These are phyloP conservation scores for Zygotorulaspora danielsina DNA, from an alignment of 805 yeast genomes.

Conservation along the genomic window DNA sequence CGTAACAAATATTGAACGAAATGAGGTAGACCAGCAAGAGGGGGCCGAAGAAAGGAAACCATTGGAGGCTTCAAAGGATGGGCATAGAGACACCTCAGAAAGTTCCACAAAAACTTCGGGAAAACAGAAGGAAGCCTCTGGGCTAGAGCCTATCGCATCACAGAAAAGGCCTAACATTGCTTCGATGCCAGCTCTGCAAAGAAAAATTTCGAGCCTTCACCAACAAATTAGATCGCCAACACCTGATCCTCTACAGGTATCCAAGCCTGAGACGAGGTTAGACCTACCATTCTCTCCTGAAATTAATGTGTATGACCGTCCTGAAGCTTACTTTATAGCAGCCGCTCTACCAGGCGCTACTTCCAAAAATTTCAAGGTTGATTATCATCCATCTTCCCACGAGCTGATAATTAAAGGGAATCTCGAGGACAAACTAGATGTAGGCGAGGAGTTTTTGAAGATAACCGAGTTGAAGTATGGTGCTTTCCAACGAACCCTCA, in stretches of 20 bases:
- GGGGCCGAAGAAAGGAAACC: constrained; percentile 6
- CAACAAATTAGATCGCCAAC: constrained; percentile 32
- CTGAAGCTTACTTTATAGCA: constrained; percentile 43
- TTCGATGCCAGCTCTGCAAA: constrained; percentile 6
- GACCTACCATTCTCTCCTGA: constrained; percentile 54
- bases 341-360: constrained; percentile 58
- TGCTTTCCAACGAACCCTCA: constrained; percentile 52
- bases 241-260: constrained; percentile 42
- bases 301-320: constrained; percentile 52
- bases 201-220: constrained; percentile 20
- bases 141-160: constrained; percentile 1
- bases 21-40: constrained; percentile 3
- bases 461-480: constrained; percentile 55
- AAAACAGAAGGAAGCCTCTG: not conserved
- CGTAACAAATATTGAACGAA: not conserved
- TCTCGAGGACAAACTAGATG: constrained; percentile 38
- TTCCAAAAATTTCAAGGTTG: constrained; percentile 49
- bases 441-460: constrained; percentile 40
- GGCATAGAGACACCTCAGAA: not conserved
- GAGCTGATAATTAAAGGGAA: constrained; percentile 52
- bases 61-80: constrained; percentile 4
- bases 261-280: constrained; percentile 41
- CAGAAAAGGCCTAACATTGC: not conserved
- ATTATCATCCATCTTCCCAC: constrained; percentile 54
- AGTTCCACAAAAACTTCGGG: not conserved